Percentiles rank a stretch among this genome's conserved stretches.
Conservation (phyloP, 352 stramenopile genomes). For the Peronosclerospora sorghi region DNA sequence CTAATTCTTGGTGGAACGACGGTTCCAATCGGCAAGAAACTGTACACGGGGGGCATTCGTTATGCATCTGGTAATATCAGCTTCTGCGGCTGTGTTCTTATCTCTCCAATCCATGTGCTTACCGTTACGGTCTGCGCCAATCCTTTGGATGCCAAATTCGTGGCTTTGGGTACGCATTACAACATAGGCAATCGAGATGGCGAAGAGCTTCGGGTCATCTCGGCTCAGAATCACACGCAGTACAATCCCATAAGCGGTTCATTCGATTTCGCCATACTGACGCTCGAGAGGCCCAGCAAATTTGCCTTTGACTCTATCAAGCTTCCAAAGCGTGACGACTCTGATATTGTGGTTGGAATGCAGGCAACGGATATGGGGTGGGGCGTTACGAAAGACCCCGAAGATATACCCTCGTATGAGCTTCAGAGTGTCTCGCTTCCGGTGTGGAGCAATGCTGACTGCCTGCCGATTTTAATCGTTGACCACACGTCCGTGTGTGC, state of each 20-base stretch:
- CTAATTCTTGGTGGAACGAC: neutral
- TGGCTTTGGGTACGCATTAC: slow-evolving; percentile 22
- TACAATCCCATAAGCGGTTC: slow-evolving; percentile 13
- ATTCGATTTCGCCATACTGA: slow-evolving; percentile 29
- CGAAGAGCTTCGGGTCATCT: slow-evolving; percentile 21
- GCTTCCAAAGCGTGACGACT: slow-evolving; percentile 12
- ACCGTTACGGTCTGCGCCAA: slow-evolving; percentile 12
- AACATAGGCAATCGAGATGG: slow-evolving; percentile 12
- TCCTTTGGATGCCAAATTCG: slow-evolving; percentile 5
- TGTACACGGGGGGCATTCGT: neutral
- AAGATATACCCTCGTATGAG: slow-evolving; percentile 2
- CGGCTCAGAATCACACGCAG: slow-evolving; percentile 22
- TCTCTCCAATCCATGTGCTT: slow-evolving; percentile 15
- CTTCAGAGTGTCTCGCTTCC: neutral
- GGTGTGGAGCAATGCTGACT: slow-evolving; percentile 1
- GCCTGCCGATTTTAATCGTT: slow-evolving; percentile 4
- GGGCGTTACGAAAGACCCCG: slow-evolving; percentile 9
- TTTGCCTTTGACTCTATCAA: slow-evolving; percentile 15
- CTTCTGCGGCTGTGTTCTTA: slow-evolving; percentile 16
- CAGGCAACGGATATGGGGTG: slow-evolving; percentile 15
- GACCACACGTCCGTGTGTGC: slow-evolving; percentile 16
- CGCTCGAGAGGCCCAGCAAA: slow-evolving; percentile 14
- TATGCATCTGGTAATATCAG: neutral
- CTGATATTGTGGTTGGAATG: slow-evolving; percentile 8
- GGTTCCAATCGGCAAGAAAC: neutral